Evolutionary conservation across 805 yeast species (phyloP).

Genomic region (Ogataea paradorogensis): DNA sequence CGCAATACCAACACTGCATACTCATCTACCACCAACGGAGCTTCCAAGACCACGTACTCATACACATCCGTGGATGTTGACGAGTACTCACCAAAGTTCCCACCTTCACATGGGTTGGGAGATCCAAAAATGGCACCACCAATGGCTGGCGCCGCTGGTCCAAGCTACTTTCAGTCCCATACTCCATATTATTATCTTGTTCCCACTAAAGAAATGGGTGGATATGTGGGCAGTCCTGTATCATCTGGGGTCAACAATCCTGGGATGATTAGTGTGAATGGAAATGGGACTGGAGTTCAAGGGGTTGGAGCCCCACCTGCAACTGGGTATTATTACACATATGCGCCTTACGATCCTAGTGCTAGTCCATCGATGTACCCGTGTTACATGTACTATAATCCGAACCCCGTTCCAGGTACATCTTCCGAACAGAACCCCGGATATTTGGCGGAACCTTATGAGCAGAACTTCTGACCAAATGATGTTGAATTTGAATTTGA

Average conservation of each 20-base stretch:
- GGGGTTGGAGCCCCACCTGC: slow-evolving; percentile 23
- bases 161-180: slow-evolving; percentile 21
- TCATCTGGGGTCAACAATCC: slow-evolving; percentile 15
- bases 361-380: slow-evolving; percentile 29
- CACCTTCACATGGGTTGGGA: slow-evolving; percentile 7
- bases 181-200: slow-evolving; percentile 30
- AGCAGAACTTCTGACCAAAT: slow-evolving; percentile 11
- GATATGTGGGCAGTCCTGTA: slow-evolving; percentile 14
- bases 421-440: slow-evolving; percentile 16
- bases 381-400: slow-evolving; percentile 32
- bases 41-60: slow-evolving; percentile 30
- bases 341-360: slow-evolving; percentile 26
- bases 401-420: slow-evolving; percentile 23
- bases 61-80: slow-evolving; percentile 28
- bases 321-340: slow-evolving; percentile 28
- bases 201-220: slow-evolving; percentile 28
- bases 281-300: slow-evolving; percentile 14
- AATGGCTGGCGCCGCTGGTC: slow-evolving; percentile 14
- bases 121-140: slow-evolving; percentile 12
- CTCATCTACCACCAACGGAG: slow-evolving; percentile 26
- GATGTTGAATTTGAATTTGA: background rate
- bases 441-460: slow-evolving; percentile 17
- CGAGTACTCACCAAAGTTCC: slow-evolving; percentile 19
- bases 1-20: slow-evolving; percentile 26
- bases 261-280: slow-evolving; percentile 15